Evolutionary conservation across 495 filamentous ascomycete genomes (phyloP), one percentile per base, ranked within the genome.

Genomic region (Neurospora discreta): DNA sequence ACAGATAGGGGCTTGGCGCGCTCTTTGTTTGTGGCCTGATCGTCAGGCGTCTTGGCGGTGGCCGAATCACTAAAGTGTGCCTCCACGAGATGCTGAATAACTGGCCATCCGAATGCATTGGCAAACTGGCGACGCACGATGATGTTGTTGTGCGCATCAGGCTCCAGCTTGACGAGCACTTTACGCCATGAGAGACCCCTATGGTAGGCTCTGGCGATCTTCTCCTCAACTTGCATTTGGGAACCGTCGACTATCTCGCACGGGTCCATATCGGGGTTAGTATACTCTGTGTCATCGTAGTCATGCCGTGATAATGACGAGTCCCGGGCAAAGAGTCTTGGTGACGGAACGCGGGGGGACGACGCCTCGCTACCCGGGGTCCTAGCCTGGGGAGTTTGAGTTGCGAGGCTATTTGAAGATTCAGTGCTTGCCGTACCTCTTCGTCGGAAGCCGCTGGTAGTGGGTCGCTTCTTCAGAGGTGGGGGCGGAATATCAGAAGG

Each of bases 131-230:
- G 89, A 36, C 95, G 90, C 23, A 99, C 95, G 72, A 97, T 91
- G 71, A 99, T 95, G 78, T 99, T 99, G 81, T 99, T 99, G 80
- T 99, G 95, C 3, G 95, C 95, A 84, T 99, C 95, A 1, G 95
- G 95, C 78, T 99, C 95, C 10, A 99, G 85, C 58, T 94, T 89
- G 26, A 98, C 95, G 11, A 99, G 88, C 3, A 98, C 95, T 78
- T 99, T 99, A 13, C 95, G 91, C 95, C 95, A 99, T 5, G 91
- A 91, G 23, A 99, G 82, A 74, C 91, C 91, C 8, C 88, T 87
- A 78, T 99, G 95, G 80, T 98, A 99, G 46, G 94, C 95, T 67
- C 95, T 87, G 2, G 95, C 95, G 71, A 99, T 99, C 78, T 98
- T 98, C 78, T 99, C 95, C 79, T 99, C 95, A 8, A 98, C 92